phyloP scores from a whole-genome alignment of 2,329 filamentous ascomycete genomes.

The Laburnicola sp. region DNA sequence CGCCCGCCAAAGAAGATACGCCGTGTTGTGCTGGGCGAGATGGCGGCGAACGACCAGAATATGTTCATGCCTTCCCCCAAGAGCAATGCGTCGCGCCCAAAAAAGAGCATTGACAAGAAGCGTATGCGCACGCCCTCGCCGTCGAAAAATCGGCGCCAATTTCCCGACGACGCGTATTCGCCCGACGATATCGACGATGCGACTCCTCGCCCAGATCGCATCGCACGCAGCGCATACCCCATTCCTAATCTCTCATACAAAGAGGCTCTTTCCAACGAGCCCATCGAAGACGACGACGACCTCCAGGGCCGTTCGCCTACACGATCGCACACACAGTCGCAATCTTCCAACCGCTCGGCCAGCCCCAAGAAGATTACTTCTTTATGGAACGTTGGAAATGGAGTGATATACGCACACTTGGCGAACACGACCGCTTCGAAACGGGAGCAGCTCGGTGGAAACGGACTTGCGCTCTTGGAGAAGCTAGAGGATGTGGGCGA shows the following conservation, averaged over 20 bases:
- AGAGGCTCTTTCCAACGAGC: constrained; percentile 14
- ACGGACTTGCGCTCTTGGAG: constrained; percentile 19
- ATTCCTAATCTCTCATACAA: constrained; percentile 18
- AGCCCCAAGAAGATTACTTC: constrained; percentile 23
- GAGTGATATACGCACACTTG: constrained; percentile 17
- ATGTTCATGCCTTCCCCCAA: constrained; percentile 4
- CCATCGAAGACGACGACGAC: constrained; percentile 13
- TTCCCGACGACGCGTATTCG: constrained; percentile 15
- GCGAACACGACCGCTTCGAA: constrained; percentile 16
- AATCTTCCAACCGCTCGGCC: constrained; percentile 18
- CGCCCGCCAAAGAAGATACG: constrained; percentile 13
- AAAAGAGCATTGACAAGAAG: constrained; percentile 18
- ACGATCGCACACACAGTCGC: constrained; percentile 14
- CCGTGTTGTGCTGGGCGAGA: constrained; percentile 18
- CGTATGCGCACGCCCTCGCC: constrained; percentile 18
- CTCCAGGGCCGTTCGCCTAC: constrained; percentile 15
- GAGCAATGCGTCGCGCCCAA: constrained; percentile 6
- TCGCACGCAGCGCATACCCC: constrained; percentile 11
- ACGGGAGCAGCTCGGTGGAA: constrained; percentile 12
- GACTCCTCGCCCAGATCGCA: constrained; percentile 10
- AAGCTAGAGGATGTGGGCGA: constrained; percentile 16
- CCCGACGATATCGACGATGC: constrained; percentile 10
- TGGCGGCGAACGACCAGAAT: constrained; percentile 17
- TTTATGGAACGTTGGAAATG: constrained; percentile 19
- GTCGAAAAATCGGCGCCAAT: constrained; percentile 14